Evolutionary conservation across 805 yeast species (phyloP).

Genomic region (Wickerhamiella dianesei): DNA sequence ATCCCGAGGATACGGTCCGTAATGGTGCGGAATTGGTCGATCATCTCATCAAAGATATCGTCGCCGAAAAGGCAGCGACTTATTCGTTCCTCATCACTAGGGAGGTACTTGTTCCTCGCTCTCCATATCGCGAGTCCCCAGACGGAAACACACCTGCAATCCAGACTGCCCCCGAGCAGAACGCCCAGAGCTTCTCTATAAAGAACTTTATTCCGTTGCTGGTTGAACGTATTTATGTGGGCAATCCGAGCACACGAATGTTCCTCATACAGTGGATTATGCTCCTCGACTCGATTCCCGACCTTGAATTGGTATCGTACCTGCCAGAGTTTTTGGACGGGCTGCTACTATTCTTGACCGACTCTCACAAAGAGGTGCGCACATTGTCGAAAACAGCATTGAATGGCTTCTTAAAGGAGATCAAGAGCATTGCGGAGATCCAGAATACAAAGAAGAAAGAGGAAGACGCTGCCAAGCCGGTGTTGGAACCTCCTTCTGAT

Average conservation of each 20-base stretch:
- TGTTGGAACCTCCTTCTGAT: not conserved
- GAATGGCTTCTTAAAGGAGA: conserved; percentile 64
- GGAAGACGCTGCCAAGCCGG: not conserved
- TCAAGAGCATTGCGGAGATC: conserved; percentile 60
- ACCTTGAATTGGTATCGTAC: conserved; percentile 72
- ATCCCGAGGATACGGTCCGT: conserved; percentile 78
- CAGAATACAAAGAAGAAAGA: conserved; percentile 23
- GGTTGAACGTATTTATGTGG: conserved; percentile 79
- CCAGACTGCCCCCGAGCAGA: conserved; percentile 22
- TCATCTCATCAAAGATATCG: conserved; percentile 81
- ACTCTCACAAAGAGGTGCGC: conserved; percentile 74
- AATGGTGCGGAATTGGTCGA: conserved; percentile 93
- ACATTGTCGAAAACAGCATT: conserved; percentile 70
- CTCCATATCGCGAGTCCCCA: conserved; percentile 46
- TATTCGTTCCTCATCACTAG: conserved; percentile 57
- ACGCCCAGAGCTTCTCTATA: conserved; percentile 62
- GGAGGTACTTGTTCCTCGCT: conserved; percentile 36
- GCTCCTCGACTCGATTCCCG: conserved; percentile 85
- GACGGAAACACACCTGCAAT: conserved; percentile 23
- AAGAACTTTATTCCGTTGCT: conserved; percentile 83
- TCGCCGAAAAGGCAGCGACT: conserved; percentile 83
- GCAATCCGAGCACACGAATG: conserved; percentile 84
- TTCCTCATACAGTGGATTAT: conserved; percentile 90
- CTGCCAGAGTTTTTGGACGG: conserved; percentile 85
- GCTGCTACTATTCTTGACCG: conserved; percentile 62